phyloP scores from a whole-genome alignment of 768 basidiomycete species.

The Mycena maculata region DNA sequence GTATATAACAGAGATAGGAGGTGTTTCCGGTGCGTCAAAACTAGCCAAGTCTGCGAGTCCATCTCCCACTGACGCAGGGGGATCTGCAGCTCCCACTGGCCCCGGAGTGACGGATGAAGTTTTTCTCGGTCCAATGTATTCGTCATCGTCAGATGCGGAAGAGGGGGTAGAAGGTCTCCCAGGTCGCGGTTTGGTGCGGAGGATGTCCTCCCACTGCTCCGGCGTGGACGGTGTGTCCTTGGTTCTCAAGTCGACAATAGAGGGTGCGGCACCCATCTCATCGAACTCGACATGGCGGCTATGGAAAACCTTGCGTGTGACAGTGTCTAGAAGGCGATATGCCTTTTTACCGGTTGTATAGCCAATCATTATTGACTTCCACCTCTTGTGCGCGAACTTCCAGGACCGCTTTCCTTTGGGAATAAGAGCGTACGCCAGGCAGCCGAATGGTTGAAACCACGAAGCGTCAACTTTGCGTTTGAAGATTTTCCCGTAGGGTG shows the following conservation, averaged over 20 bases:
- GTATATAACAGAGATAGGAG: no score
- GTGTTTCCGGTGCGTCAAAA: not conserved
- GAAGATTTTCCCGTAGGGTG: conserved; percentile 1
- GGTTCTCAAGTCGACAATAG: not conserved
- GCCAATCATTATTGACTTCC: not conserved
- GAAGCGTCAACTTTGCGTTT: not conserved
- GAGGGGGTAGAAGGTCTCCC: not conserved
- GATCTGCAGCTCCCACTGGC: not conserved
- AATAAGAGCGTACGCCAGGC: not conserved
- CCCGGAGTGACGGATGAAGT: no score
- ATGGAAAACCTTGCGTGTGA: not conserved
- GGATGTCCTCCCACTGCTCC: not conserved
- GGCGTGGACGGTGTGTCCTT: not conserved
- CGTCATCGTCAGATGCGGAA: not conserved
- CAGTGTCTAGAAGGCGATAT: not conserved
- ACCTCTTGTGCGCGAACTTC: not conserved
- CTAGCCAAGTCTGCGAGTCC: not conserved
- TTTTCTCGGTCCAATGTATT: no score
- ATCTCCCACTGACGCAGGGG: not conserved
- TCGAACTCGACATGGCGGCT: not conserved
- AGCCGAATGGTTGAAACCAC: not conserved
- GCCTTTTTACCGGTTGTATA: not conserved
- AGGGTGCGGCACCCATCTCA: not conserved
- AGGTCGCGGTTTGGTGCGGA: not conserved
- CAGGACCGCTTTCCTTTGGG: not conserved